Conservation (phyloP, 106 monocot genomes). For the Acorus calamus region DNA sequence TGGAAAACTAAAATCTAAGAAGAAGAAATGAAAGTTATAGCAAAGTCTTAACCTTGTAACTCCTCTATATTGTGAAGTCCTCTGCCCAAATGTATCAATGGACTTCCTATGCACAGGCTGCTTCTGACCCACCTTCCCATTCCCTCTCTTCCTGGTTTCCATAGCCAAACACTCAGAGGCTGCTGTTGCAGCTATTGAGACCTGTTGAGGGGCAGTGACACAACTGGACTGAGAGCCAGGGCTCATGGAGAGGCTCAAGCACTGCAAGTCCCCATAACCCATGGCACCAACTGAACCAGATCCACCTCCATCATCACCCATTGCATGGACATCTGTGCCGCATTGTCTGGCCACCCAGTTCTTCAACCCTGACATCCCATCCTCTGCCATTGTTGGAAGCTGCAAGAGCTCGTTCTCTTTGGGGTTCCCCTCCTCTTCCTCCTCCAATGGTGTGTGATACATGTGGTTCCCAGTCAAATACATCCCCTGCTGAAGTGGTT, state of each 20-base stretch:
- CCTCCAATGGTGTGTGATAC: constrained; percentile 26
- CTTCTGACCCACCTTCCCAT: constrained; percentile 56
- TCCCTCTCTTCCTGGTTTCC: constrained; percentile 61
- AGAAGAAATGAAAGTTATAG: background rate
- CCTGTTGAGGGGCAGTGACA: constrained; percentile 38
- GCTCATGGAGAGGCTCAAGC: constrained; percentile 87
- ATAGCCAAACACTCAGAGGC: constrained; percentile 21
- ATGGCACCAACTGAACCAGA: constrained; percentile 28
- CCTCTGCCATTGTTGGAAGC: constrained; percentile 13
- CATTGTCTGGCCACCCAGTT: constrained; percentile 37
- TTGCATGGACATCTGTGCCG: constrained; percentile 6
- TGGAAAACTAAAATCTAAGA: background rate
- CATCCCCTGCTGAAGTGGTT: constrained; percentile 43
- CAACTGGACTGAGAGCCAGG: constrained; percentile 80
- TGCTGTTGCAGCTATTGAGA: constrained; percentile 12
- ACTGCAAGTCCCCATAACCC: constrained; percentile 63
- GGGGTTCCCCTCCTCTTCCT: constrained; percentile 2
- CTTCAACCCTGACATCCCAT: constrained; percentile 33
- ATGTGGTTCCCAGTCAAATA: constrained; percentile 32
- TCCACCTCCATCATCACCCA: constrained; percentile 28
- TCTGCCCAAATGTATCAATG: constrained; percentile 93
- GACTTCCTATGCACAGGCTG: constrained; percentile 90
- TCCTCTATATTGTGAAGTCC: constrained; percentile 96
- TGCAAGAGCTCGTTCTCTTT: no score
- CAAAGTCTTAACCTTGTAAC: constrained; percentile 45